These are phyloP conservation scores for Xylariaceae sp. DNA, from an alignment of 2,329 filamentous ascomycete species.

Conservation along the genomic window DNA sequence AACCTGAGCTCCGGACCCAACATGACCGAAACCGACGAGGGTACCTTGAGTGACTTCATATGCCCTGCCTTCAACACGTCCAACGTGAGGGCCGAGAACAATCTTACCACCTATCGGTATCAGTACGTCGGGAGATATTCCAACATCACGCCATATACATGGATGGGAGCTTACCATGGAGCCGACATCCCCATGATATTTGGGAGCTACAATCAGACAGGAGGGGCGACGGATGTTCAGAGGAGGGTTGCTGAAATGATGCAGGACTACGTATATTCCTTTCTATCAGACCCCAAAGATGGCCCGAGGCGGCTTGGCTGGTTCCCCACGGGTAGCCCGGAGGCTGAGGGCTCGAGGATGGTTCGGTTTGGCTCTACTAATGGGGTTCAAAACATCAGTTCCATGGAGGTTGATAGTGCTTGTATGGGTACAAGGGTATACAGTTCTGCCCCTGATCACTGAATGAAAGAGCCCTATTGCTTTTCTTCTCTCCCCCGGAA, in stretches of 20 bases:
- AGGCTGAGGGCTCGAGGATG: conserved; percentile 10
- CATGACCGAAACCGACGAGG: conserved; percentile 20
- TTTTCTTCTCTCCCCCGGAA: conserved; percentile 1
- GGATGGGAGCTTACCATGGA: conserved; percentile 33
- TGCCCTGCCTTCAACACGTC: conserved; percentile 21
- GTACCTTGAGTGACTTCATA: conserved; percentile 20
- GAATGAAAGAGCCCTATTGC: neutral
- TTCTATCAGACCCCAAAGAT: conserved; percentile 19
- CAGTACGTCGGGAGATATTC: conserved; percentile 37
- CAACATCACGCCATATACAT: conserved; percentile 33
- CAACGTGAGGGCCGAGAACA: conserved; percentile 17
- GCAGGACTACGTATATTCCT: conserved; percentile 24
- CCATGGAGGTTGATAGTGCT: conserved; percentile 18
- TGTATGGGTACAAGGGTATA: conserved; percentile 18
- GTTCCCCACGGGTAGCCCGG: conserved; percentile 4
- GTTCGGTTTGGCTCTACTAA: conserved; percentile 14
- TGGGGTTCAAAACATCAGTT: conserved; percentile 17
- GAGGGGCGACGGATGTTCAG: conserved; percentile 22
- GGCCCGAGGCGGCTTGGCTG: conserved; percentile 16
- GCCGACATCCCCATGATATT: conserved; percentile 26
- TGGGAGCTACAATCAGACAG: conserved; percentile 23
- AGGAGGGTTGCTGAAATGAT: conserved; percentile 19
- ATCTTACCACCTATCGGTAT: conserved; percentile 36
- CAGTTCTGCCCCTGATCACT: conserved; percentile 7
- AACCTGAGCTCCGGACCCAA: conserved; percentile 19